A percentile compares a stretch with the other conserved stretches of the same genome.
Evolutionary conservation across 345 rosid species (phyloP).

Genomic region (rapeseed (Brassica napus)): DNA sequence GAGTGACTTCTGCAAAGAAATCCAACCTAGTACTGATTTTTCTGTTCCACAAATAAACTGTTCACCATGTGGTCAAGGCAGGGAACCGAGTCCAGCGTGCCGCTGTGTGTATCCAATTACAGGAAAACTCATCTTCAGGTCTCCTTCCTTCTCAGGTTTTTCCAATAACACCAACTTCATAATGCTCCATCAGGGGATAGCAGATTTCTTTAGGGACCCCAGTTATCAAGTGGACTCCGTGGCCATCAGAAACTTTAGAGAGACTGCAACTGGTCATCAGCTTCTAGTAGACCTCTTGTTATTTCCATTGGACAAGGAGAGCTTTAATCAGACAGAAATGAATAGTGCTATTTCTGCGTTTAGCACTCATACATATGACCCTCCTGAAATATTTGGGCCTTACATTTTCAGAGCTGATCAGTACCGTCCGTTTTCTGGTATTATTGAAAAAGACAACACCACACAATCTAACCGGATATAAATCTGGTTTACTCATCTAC

Average conservation of each 20-base stretch:
- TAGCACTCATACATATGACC: conserved; percentile 63
- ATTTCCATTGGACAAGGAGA: conserved; percentile 54
- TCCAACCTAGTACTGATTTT: conserved; percentile 30
- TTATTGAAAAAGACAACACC: not conserved
- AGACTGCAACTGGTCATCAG: conserved; percentile 42
- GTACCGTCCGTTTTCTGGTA: conserved; percentile 58
- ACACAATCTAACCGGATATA: not conserved
- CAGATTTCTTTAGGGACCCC: conserved; percentile 28
- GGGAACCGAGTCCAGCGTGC: conserved; percentile 62
- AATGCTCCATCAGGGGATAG: conserved; percentile 44
- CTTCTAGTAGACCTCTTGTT: conserved; percentile 47
- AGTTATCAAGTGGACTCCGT: conserved; percentile 67
- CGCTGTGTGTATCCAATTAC: conserved; percentile 62
- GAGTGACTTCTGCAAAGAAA: conserved; percentile 45
- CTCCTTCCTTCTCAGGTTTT: conserved; percentile 65
- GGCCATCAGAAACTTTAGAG: conserved; percentile 57
- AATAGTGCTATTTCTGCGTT: conserved; percentile 47
- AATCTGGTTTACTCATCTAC: not conserved
- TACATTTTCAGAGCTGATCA: conserved; percentile 45
- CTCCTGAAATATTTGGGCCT: conserved; percentile 61
- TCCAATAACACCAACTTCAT: conserved; percentile 41
- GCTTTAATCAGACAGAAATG: conserved; percentile 53
- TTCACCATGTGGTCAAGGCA: conserved; percentile 36
- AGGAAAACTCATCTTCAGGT: conserved; percentile 62
- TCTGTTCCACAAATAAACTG: conserved; percentile 49